Conservation (phyloP, 495 filamentous ascomycete genomes). For the Aspergillus carlsbadensis region DNA sequence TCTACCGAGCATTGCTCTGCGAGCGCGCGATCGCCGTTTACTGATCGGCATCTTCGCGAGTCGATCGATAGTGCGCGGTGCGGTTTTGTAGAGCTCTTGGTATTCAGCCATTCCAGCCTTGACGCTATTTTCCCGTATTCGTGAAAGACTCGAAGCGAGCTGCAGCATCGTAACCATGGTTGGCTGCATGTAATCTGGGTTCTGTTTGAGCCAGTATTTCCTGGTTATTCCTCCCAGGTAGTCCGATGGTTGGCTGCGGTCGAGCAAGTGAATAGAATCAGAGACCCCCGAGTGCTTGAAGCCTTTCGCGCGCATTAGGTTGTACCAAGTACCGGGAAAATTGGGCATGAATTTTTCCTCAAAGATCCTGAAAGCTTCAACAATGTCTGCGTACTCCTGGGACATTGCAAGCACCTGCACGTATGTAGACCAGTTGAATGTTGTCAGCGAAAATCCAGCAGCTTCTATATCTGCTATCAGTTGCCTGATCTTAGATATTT, state of each 20-base stretch:
- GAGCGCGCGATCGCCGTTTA: no score
- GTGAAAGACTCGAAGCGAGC: conserved; percentile 47
- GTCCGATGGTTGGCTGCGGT: conserved; percentile 19
- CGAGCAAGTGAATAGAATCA: conserved; percentile 25
- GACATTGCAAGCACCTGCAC: conserved; percentile 50
- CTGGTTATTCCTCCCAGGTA: conserved; percentile 30
- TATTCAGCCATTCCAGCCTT: conserved; percentile 27
- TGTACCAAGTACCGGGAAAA: conserved; percentile 66
- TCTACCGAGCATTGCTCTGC: no score
- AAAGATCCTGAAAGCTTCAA: conserved; percentile 63
- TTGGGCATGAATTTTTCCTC: conserved; percentile 71
- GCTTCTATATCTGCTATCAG: conserved; percentile 51
- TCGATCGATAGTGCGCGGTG: conserved; percentile 51
- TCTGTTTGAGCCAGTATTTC: conserved; percentile 35
- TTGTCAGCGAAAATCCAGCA: conserved; percentile 66
- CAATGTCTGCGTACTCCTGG: conserved; percentile 26
- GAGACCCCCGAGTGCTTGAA: conserved; percentile 31
- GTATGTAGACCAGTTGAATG: conserved; percentile 51
- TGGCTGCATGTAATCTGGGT: conserved; percentile 46
- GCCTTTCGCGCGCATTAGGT: conserved; percentile 31
- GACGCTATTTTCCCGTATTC: conserved; percentile 40
- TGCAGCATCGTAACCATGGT: conserved; percentile 55
- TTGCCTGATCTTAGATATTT: conserved; percentile 45
- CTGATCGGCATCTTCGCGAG: conserved; percentile 55
- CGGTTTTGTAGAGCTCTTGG: conserved; percentile 33